Conservation (phyloP, 805 yeast genomes). For the Yarrowia sp. region DNA sequence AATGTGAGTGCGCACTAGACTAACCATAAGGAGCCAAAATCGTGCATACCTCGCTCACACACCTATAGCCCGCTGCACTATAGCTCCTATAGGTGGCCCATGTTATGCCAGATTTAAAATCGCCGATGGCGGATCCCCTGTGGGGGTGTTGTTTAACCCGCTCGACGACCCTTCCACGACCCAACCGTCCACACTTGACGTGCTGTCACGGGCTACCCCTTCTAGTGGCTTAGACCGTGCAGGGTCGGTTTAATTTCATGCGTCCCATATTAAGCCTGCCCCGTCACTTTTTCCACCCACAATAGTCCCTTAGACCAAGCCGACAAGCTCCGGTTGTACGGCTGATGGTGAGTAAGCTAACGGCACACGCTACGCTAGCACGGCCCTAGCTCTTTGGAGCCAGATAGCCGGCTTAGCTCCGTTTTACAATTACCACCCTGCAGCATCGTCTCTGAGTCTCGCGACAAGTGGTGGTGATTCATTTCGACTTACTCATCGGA, state of each 20-base stretch:
- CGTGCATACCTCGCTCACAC: background rate
- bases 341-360: constrained; percentile 21
- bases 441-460: background rate
- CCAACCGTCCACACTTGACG: background rate
- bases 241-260: constrained; percentile 18
- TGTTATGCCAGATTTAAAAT: constrained; percentile 3
- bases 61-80: background rate
- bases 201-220: background rate
- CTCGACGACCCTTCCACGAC: no score
- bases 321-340: constrained; percentile 16
- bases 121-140: no score
- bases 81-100: constrained; percentile 1
- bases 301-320: background rate
- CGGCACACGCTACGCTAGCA: background rate
- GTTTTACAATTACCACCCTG: background rate
- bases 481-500: no score
- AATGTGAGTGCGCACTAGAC: constrained; percentile 18
- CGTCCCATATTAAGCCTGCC: background rate
- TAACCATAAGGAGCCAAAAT: constrained; percentile 17
- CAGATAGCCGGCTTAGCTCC: background rate
- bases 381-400: constrained; percentile 11
- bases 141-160: no score
- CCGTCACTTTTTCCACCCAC: background rate
- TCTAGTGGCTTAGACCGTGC: constrained; percentile 18
- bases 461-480: background rate